phyloP scores from a whole-genome alignment of 2,329 filamentous ascomycete species.

The Penicillium nordicum region DNA sequence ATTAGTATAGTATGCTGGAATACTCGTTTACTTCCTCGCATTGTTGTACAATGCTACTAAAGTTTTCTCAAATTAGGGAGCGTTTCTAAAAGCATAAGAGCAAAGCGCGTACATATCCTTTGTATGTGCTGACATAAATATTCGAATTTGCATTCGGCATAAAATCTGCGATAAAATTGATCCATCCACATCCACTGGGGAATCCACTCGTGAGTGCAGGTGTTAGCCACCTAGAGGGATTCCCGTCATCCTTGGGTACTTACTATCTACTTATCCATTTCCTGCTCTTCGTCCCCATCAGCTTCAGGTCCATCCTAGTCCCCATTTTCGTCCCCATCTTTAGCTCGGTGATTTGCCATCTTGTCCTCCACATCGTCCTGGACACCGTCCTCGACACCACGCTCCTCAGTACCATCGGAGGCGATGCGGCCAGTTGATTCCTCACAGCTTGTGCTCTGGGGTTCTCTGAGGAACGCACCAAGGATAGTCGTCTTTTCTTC shows the following conservation, averaged over 20 bases:
- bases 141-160: background rate
- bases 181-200: background rate
- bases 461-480: conserved; percentile 20
- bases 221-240: background rate
- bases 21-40: background rate
- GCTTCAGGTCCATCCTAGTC: background rate
- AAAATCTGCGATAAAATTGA: background rate
- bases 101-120: no score
- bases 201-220: background rate
- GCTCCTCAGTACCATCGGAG: background rate
- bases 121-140: background rate
- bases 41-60: background rate
- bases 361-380: background rate
- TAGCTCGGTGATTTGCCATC: background rate
- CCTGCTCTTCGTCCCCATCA: background rate
- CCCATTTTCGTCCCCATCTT: background rate
- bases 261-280: background rate
- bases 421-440: background rate
- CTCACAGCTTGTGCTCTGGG: background rate
- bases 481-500: conserved; percentile 23
- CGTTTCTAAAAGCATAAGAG: no score
- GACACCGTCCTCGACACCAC: no score
- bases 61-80: background rate
- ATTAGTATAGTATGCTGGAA: background rate
- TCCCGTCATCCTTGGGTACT: background rate